Conservation (phyloP, 768 basidiomycete species). For the Leccinum obscurum region DNA sequence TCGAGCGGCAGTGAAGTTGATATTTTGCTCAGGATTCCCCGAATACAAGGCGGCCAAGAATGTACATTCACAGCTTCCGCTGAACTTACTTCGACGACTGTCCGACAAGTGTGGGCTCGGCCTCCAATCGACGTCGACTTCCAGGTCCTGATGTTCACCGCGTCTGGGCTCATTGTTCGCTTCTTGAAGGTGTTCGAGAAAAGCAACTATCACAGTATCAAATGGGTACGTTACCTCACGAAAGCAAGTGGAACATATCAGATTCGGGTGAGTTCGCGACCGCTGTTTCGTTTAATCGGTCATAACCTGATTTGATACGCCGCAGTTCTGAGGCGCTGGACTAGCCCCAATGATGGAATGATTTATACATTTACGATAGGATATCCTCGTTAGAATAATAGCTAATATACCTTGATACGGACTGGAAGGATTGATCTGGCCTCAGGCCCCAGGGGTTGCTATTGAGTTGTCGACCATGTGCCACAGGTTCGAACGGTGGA, state of each 20-base stretch:
- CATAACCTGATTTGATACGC: constrained; percentile 4
- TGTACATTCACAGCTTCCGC: constrained; percentile 83
- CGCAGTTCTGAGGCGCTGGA: constrained; percentile 29
- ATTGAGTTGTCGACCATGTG: too few relatives aligned
- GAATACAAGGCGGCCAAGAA: constrained; percentile 92
- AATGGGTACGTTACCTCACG: constrained; percentile 94
- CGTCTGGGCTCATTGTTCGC: constrained; percentile 92
- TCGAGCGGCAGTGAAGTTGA: constrained; percentile 9
- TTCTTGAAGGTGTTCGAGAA: constrained; percentile 99
- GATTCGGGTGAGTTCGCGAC: constrained; percentile 68
- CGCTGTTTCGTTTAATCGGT: not conserved
- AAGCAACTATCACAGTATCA: constrained; percentile 89
- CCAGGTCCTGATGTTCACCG: constrained; percentile 98
- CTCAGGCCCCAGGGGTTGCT: too few relatives aligned
- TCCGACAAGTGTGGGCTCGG: constrained; percentile 94
- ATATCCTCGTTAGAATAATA: constrained; percentile 23
- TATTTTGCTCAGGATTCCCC: constrained; percentile 64
- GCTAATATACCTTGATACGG: constrained; percentile 27
- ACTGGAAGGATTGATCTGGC: not conserved
- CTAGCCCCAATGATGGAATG: not conserved
- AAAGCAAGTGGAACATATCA: constrained; percentile 95
- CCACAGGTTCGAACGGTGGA: not conserved
- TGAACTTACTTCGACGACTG: constrained; percentile 82
- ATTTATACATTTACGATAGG: constrained; percentile 26
- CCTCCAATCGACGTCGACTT: constrained; percentile 99